Conservation (phyloP, 495 filamentous ascomycete genomes). For the Penicillium macrosclerotiorum region DNA sequence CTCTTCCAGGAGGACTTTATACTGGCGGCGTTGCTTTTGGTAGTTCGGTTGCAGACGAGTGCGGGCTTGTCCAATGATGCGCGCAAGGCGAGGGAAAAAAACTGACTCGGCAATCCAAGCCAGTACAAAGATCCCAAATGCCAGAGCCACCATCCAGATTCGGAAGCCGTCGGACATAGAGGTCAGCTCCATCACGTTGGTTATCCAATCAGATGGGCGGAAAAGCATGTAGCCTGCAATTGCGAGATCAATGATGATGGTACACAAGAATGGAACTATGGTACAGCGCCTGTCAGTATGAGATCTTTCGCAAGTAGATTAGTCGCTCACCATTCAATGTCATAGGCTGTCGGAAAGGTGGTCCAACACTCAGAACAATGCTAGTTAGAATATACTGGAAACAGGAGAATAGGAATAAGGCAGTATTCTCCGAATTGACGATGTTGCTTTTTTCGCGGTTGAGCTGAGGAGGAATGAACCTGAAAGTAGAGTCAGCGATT, state of each 20-base stretch:
- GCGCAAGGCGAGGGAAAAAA: slow-evolving; percentile 69
- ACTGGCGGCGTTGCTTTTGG: slow-evolving; percentile 77
- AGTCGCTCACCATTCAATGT: slow-evolving; percentile 65
- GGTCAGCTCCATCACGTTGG: slow-evolving; percentile 81
- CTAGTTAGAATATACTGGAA: slow-evolving; percentile 93
- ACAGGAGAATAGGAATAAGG: slow-evolving; percentile 83
- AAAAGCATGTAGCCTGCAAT: slow-evolving; percentile 77
- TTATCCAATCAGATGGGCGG: slow-evolving; percentile 65
- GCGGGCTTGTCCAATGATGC: slow-evolving; percentile 59
- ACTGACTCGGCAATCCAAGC: slow-evolving; percentile 70
- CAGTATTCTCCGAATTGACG: slow-evolving; percentile 87
- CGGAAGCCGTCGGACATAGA: slow-evolving; percentile 68
- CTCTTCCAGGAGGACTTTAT: slow-evolving; percentile 75
- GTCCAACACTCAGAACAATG: slow-evolving; percentile 83
- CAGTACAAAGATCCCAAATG: slow-evolving; percentile 59
- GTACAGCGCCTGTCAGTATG: background rate
- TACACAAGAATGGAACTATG: slow-evolving; percentile 69
- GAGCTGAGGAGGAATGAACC: slow-evolving; percentile 77
- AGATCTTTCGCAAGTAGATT: background rate
- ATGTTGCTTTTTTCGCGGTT: slow-evolving; percentile 76
- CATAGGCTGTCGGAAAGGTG: slow-evolving; percentile 83
- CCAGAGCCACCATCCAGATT: slow-evolving; percentile 65
- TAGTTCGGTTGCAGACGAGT: slow-evolving; percentile 51
- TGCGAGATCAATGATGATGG: slow-evolving; percentile 63
- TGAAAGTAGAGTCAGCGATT: slow-evolving; percentile 24